Conservation (phyloP, 176 grass and related monocot genomes). For the Triticum monococcum region DNA sequence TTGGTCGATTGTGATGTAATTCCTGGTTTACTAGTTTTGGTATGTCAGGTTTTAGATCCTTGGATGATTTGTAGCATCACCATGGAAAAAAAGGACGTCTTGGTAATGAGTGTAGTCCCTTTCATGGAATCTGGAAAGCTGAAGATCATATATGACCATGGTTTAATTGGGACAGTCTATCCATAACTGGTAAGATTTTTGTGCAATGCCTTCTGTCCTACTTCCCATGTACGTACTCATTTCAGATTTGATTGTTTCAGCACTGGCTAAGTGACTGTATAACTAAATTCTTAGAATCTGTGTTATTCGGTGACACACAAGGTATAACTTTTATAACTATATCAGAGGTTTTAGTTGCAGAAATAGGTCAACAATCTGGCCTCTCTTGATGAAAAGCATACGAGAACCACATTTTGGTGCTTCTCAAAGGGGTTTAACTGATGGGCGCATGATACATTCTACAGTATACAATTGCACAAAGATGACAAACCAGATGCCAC, state of each 20-base stretch:
- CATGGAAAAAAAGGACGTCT: conserved; percentile 52
- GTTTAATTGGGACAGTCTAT: conserved; percentile 66
- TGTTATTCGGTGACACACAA: neutral
- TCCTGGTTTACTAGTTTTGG: neutral
- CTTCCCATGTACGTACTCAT: neutral
- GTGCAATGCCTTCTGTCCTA: neutral
- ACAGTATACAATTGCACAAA: neutral
- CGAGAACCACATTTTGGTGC: neutral
- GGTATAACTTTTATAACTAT: neutral
- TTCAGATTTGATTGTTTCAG: conserved; percentile 24
- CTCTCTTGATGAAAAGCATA: neutral
- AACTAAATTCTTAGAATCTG: neutral
- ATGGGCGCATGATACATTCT: neutral
- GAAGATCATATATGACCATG: conserved; percentile 73
- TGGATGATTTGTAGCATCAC: conserved; percentile 67
- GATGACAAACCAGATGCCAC: neutral
- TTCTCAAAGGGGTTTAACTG: neutral
- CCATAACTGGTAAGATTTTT: conserved; percentile 56
- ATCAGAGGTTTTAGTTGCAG: neutral
- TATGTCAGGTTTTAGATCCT: neutral
- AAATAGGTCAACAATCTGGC: neutral
- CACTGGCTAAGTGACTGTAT: neutral
- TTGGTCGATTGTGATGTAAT: neutral
- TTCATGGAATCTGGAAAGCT: conserved; percentile 53
- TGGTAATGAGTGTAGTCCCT: conserved; percentile 75